These are phyloP conservation scores for Besnoitia besnoiti DNA, from an alignment of 169 alveolate genomes.

Conservation along the genomic window DNA sequence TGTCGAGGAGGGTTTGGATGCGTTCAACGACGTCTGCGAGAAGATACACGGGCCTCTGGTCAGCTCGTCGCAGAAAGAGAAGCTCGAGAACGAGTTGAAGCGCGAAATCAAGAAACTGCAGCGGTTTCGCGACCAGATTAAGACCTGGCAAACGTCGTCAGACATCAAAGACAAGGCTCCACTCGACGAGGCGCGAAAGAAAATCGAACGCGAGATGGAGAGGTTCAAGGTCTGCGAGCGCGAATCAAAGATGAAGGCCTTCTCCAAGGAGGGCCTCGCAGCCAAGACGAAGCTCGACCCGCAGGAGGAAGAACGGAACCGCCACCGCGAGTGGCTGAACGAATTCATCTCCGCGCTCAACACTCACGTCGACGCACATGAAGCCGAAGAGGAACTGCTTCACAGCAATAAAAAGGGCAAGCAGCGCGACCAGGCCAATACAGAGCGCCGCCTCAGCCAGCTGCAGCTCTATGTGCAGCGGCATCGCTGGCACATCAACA, in stretches of 20 bases:
- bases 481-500: slow-evolving; percentile 40
- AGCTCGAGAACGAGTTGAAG: slow-evolving; percentile 59
- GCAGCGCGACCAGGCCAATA: not conserved
- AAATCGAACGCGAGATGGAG: slow-evolving; percentile 63
- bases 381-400: slow-evolving; percentile 46
- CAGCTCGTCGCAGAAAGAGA: slow-evolving; percentile 34
- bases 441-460: slow-evolving; percentile 27
- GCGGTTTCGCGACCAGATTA: slow-evolving; percentile 57
- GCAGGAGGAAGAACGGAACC: slow-evolving; percentile 43
- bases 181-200: slow-evolving; percentile 53
- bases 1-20: slow-evolving; percentile 61
- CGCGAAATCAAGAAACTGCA: slow-evolving; percentile 68
- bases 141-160: slow-evolving; percentile 48
- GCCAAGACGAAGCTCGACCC: slow-evolving; percentile 49
- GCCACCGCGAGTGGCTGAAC: slow-evolving; percentile 57
- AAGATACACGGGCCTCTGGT: slow-evolving; percentile 17
- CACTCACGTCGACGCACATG: slow-evolving; percentile 38
- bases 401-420: not conserved
- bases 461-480: slow-evolving; percentile 13
- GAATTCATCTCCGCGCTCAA: not conserved
- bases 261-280: slow-evolving; percentile 64
- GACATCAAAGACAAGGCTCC: slow-evolving; percentile 63
- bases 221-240: slow-evolving; percentile 59
- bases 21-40: slow-evolving; percentile 48
- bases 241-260: slow-evolving; percentile 60